Base-by-base conservation (phyloP, 2,329 filamentous ascomycete species). In the Cryphonectria japonica region DNA sequence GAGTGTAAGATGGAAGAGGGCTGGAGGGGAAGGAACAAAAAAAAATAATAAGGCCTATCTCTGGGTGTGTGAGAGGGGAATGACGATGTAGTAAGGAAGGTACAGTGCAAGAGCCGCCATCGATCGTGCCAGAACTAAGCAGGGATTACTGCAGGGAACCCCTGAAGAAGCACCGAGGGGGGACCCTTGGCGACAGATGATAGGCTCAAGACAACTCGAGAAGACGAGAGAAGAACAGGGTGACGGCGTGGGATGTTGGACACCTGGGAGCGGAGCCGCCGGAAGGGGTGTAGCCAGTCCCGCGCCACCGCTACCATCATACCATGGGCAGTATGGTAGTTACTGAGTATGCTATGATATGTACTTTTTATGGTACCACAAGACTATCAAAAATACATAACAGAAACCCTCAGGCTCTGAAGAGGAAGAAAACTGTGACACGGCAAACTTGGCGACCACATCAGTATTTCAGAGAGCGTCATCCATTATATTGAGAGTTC, bases 21-120 rank as follows among this genome's bases (percentile, higher is more conserved):
- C 26, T 26, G 26, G 26, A 26, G 5, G 43, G 5, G 5, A 22
- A 19, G 34, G 34, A 46, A 19, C 5, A 8, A 19, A 46, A 46
- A 50, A 50, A 50, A 19, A 50, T 66, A 71, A 52, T 29, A 52
- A 66, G 50, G 62, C 59, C 60, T n/a, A 60, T 57, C 32, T 32
- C 32, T 66, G 64, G 64, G 54, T 26, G 29, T 59, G 9, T 39
- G 22, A 19, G 19, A 26, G n/a, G 22, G 50, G 65, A 26, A 60
- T 39, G 54, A 60, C 32, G 64, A 29, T 7, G 60, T 22, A 63
- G 43, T 46, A 7, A 46, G 43, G 6, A 46, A 50, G 22, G 19
- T 50, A 50, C 46, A 50, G 46, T 50, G 22, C 46, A 50, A 50
- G 61, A 64, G 61, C 61, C 61, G 39, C 61, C 61, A 46, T 64